Percentiles rank a stretch among this genome's conserved stretches.
Evolutionary conservation across 2,329 filamentous ascomycete species (phyloP).

Genomic region (Colletotrichum viniferum): DNA sequence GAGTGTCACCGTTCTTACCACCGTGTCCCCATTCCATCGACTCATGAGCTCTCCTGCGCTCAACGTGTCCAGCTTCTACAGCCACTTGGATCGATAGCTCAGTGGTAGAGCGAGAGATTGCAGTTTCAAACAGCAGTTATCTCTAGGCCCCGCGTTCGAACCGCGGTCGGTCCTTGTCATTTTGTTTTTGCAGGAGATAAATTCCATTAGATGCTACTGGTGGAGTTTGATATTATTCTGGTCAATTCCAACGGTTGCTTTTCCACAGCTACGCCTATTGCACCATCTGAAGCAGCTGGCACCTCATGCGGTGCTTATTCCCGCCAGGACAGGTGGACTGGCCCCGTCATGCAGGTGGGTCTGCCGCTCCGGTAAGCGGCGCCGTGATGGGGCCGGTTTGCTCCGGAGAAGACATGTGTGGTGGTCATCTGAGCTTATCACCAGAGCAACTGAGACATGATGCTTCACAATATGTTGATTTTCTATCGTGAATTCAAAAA

Average conservation of each 20-base stretch:
- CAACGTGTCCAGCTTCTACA: background rate
- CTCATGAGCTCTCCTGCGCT: background rate
- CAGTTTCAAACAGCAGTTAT: background rate
- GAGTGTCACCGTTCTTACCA: background rate
- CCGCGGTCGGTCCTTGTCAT: conserved; percentile 16
- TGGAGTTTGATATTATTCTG: background rate
- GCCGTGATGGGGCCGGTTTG: conserved; percentile 5
- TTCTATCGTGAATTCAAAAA: background rate
- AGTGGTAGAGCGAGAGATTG: conserved; percentile 24
- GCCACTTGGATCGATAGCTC: conserved; percentile 20
- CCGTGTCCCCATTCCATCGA: background rate
- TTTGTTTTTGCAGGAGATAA: background rate
- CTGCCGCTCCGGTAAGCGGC: background rate
- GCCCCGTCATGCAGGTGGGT: conserved; percentile 1
- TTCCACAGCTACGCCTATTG: background rate
- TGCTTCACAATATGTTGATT: background rate
- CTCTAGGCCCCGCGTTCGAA: conserved; percentile 23
- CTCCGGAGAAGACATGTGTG: background rate
- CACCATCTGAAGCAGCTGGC: background rate
- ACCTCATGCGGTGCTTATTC: background rate
- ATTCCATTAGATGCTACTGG: background rate
- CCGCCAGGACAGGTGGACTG: background rate
- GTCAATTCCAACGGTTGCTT: background rate
- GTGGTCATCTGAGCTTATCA: background rate
- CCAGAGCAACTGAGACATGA: background rate